Evolutionary conservation across 257 asterid genomes (phyloP).

Genomic region (Gentiana macrophylla): DNA sequence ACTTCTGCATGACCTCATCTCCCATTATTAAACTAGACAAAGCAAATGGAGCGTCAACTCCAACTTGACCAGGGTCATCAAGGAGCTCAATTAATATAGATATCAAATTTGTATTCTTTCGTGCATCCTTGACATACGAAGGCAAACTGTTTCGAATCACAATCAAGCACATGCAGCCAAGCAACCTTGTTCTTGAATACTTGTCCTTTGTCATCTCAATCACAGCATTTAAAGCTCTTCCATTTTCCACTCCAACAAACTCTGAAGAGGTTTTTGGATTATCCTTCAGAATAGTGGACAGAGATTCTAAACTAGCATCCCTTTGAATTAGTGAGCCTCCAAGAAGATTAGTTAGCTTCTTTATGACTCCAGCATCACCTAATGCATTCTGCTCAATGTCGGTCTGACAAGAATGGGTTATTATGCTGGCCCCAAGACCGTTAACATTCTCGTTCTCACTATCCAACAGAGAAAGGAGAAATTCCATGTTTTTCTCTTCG

Average conservation of each 20-base stretch:
- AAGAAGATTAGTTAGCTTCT: constrained; percentile 64
- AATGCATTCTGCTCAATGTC: constrained; percentile 60
- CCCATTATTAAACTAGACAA: constrained; percentile 59
- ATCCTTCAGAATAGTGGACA: constrained; percentile 57
- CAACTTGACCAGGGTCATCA: constrained; percentile 87
- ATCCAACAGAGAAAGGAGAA: constrained; percentile 58
- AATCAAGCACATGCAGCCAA: constrained; percentile 75
- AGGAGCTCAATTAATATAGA: constrained; percentile 63
- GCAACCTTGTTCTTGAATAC: constrained; percentile 69
- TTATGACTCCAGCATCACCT: constrained; percentile 63
- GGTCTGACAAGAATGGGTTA: constrained; percentile 74
- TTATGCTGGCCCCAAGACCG: constrained; percentile 85
- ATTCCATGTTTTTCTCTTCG: constrained; percentile 54
- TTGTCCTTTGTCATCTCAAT: constrained; percentile 68
- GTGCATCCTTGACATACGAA: constrained; percentile 51
- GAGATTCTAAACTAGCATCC: constrained; percentile 85
- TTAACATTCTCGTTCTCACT: constrained; percentile 75
- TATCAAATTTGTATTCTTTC: constrained; percentile 49
- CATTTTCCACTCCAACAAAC: constrained; percentile 61
- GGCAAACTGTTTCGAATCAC: constrained; percentile 44
- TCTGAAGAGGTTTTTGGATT: constrained; percentile 59
- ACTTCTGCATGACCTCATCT: constrained; percentile 74
- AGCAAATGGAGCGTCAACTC: constrained; percentile 86
- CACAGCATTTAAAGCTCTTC: constrained; percentile 47
- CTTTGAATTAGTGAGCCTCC: constrained; percentile 66